Base-by-base conservation (phyloP, 164 flowering plant genomes). In the Litsea cubeba region DNA sequence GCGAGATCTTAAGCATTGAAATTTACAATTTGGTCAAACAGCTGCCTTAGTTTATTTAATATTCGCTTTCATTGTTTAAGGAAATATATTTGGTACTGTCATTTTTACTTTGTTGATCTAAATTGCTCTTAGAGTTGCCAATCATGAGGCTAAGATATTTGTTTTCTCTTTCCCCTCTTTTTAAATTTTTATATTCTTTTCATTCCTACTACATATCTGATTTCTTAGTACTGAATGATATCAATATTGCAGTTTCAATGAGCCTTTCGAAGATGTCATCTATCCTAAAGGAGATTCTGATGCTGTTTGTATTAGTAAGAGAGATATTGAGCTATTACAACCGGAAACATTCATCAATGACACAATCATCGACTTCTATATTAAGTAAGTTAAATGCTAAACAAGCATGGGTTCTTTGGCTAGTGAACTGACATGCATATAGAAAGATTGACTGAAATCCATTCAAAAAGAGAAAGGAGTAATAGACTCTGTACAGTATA, bases 231-330 rank as follows among this genome's bases (percentile, higher is more conserved):
- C 30, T 63, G 66, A 25, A 23, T 63, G 28, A 15, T 65, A 54
- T 77, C 24, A 60, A n/a, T 73, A 74, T 14, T 76, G 83, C 88
- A 95, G 99, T 70, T 87, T 87, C 75, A 83, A 85, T 77, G 88
- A 83, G 78, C 81, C 86, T 18, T 89, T 89, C 81, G 94, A 91
- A 78, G 98, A 93, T 24, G 89, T 93, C 68, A 72, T 95, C 75
- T 95, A 90, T 84, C 98, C 99, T 57, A 85, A 89, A 84, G 97
- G 95, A 35, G 99, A 92, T 80, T 73, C 89, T 66, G 99, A 95
- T 90, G 94, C 98, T 75, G 97, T 95, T 66, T 87, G 95, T 23
- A 84, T 93, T 71, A 84, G 91, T 76, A 95, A 91, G 86, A 86
- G 96, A 81, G 99, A 95, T 76, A 85, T 92, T 62, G 94, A 93